phyloP scores from a whole-genome alignment of 306 rosid genomes.

The Herpetospermum pedunculosum region DNA sequence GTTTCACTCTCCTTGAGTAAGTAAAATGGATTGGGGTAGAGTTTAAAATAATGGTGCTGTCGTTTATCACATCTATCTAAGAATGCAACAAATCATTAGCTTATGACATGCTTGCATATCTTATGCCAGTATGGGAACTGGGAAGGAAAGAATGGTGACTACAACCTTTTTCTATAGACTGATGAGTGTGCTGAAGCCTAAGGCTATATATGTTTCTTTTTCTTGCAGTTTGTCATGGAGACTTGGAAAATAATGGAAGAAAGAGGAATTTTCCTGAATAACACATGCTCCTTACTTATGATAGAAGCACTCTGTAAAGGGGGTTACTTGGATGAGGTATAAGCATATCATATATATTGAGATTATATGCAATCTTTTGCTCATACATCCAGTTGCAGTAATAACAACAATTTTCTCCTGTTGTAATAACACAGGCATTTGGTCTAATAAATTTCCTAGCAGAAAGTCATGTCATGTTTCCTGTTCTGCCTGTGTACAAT shows the following conservation, averaged over 20 bases:
- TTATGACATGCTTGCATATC: background rate
- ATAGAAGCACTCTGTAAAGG: slow-evolving; percentile 54
- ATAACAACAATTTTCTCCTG: slow-evolving; percentile 13
- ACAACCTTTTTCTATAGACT: background rate
- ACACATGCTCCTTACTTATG: slow-evolving; percentile 40
- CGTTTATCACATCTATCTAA: background rate
- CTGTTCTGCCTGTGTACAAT: slow-evolving; percentile 24
- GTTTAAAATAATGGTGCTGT: background rate
- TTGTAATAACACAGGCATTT: slow-evolving; percentile 46
- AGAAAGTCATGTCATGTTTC: slow-evolving; percentile 28
- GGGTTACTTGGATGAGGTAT: slow-evolving; percentile 67
- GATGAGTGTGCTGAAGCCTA: background rate
- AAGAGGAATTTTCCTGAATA: slow-evolving; percentile 34
- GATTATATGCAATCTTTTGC: background rate
- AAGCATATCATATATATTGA: background rate
- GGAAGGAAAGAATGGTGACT: background rate
- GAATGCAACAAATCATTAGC: background rate
- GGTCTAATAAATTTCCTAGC: slow-evolving; percentile 41
- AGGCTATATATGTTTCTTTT: slow-evolving; percentile 1
- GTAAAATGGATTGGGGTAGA: background rate
- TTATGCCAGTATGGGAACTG: background rate
- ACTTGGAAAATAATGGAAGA: slow-evolving; percentile 64
- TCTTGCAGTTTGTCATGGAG: slow-evolving; percentile 73
- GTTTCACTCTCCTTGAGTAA: background rate
- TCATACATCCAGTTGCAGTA: background rate